These are phyloP conservation scores for Kuraishia borneana DNA, from an alignment of 805 yeast species.

Conservation along the genomic window DNA sequence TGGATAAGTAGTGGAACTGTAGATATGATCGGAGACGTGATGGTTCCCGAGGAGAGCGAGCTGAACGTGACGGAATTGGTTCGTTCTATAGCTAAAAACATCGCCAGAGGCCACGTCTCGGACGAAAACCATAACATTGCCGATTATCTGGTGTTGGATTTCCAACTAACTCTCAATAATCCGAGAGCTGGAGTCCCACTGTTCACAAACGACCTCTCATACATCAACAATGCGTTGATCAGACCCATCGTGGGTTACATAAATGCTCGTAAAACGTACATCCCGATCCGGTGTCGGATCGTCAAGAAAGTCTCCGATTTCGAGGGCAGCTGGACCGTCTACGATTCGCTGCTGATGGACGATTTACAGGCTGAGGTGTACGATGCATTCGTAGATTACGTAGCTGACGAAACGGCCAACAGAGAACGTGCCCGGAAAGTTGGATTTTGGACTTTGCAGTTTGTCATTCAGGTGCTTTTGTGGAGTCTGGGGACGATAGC, in stretches of 20 bases:
- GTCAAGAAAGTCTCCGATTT: conserved; percentile 74
- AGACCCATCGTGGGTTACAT: conserved; percentile 94
- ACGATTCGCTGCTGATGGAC: conserved; percentile 84
- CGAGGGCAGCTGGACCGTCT: conserved; percentile 94
- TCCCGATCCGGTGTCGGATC: conserved; percentile 76
- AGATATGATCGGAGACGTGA: conserved; percentile 86
- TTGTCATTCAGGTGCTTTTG: conserved; percentile 68
- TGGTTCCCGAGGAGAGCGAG: conserved; percentile 59
- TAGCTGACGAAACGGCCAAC: conserved; percentile 75
- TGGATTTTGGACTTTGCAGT: conserved; percentile 87
- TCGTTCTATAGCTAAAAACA: conserved; percentile 31
- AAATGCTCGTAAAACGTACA: conserved; percentile 79
- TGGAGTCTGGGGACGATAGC: conserved; percentile 75
- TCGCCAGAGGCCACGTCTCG: conserved; percentile 37
- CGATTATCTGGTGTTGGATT: conserved; percentile 53
- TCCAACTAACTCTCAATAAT: conserved; percentile 69
- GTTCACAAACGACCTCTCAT: conserved; percentile 79
- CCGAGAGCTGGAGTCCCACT: conserved; percentile 86
- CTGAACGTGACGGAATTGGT: conserved; percentile 33
- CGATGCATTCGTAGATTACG: conserved; percentile 81
- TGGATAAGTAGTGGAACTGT: conserved; percentile 93
- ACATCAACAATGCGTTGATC: conserved; percentile 82
- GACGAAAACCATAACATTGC: conserved; percentile 1
- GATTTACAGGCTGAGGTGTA: conserved; percentile 84
- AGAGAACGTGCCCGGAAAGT: conserved; percentile 66